Conservation (phyloP, 345 rosid species). For the Brassica juncea region DNA sequence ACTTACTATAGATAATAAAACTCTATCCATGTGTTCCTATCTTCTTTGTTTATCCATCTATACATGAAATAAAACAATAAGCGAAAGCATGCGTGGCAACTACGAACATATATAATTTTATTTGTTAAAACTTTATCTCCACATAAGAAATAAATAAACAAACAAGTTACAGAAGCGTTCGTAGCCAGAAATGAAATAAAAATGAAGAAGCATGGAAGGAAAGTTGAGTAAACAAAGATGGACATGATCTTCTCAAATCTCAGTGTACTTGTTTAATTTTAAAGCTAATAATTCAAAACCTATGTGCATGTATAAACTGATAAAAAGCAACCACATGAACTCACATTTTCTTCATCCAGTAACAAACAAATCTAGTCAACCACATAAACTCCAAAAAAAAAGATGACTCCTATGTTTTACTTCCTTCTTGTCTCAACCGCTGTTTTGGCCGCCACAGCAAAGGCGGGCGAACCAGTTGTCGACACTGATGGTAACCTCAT, state of each 20-base stretch:
- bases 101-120: too few species aligned
- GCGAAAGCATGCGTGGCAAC: too few species aligned
- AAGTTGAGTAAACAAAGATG: not conserved
- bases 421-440: slow-evolving; percentile 20
- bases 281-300: not conserved
- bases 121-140: not conserved
- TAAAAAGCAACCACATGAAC: slow-evolving; percentile 12
- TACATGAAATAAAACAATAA: too few species aligned
- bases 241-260: not conserved
- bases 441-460: not conserved
- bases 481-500: slow-evolving; percentile 31
- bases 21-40: too few species aligned
- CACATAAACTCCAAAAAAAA: not conserved
- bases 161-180: not conserved
- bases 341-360: slow-evolving; percentile 1
- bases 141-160: not conserved
- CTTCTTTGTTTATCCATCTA: too few species aligned
- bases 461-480: slow-evolving; percentile 6
- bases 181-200: not conserved
- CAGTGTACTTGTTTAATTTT: not conserved
- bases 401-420: slow-evolving; percentile 27
- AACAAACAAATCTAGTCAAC: not conserved
- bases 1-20: too few species aligned
- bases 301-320: not conserved
- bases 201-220: not conserved